Base-by-base conservation (phyloP, 331 rosid species). In the Stylosanthes scabra region DNA sequence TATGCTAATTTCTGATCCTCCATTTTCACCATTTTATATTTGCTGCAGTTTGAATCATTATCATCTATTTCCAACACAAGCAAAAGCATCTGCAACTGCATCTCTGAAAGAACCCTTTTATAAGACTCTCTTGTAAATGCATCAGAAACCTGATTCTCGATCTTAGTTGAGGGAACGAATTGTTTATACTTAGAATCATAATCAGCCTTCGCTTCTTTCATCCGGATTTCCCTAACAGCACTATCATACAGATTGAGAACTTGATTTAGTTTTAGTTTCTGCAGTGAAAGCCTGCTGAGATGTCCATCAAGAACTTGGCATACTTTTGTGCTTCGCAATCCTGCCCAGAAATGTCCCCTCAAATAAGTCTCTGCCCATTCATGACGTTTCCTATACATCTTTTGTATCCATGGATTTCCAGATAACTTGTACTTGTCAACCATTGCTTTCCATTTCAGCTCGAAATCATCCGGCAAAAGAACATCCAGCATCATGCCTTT, bases 291-390 rank as follows among this genome's bases (percentile, higher is more conserved):
- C 42, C 27, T 41, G 10, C 55, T 41, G 41, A 70, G 15, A 20
- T 56, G 27, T 42, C 51, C 6, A 37, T 70, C 14, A 13, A 70
- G 25, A 28, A 20, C 10, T 70, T 70, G 65, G 42, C 74, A 70
- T 40, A 70, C 42, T 7, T 25, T 55, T 10, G 65, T 70, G 65
- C 65, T 70, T 41, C 9, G 64, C 74, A 70, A 12, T 7, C 65
- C 56, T 40, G 42, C 74, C 54, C 65, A 70, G 55, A 70, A 70
- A 41, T 57, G 54, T 40, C 44, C 64, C 28, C 63, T 70, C 65
- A 70, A 70, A 64, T 57, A 70, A 41, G 75, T 15, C 75, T 70
- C 66, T 42, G 66, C 75, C 75, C 75, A 70, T 55, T 20, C 46
- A 42, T 70, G 75, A 56, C 57, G 66, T 16, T 44, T 45, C 63